Evolutionary conservation across 805 yeast species (phyloP), one percentile per base, ranked within the genome.

Genomic region (Ogataea glucozyma): DNA sequence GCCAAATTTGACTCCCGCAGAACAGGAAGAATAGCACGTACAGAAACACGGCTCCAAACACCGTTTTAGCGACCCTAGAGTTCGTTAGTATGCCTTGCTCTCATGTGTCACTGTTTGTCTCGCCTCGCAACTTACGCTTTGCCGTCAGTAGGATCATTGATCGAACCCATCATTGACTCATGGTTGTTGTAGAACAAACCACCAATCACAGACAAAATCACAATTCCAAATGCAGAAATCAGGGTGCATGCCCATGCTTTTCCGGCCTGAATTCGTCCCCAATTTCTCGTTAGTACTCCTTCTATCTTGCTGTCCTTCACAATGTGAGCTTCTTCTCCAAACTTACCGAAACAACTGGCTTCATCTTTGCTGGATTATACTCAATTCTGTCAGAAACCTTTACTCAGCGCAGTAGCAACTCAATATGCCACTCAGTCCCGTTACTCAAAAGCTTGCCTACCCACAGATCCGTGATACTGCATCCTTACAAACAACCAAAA

Each of bases 161-260:
- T 79, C 29, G 96, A 86, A 4, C 99, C 99, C 70, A 89, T 83
- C 85, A 91, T 83, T 16, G 95, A 76, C 69, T 91, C 98, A 63
- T 88, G 95, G 52, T 81, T 86, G 26, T 70, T 71, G 54, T 84
- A 73, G 71, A 93, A 91, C 50, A 91, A 73, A 53, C 80, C 78
- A 14, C 95, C 99, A 54, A 91, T 78, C 43, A 87, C 85, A 9
- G 95, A 76, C 36, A 91, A 76, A 44, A 91, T 93, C 34, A 88
- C 84, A 24, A 91, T 81, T 45, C 95, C 99, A 64, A 91, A 91
- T 12, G 93, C 89, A 38, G 97, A 89, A 33, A 93, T 73, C 31
- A 91, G 76, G 33, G 98, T 91, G 64, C 99, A 91, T 65, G 87
- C 88, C 87, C 96, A 91, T 18, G 99, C 98, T 59, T 87, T 83